Base-by-base conservation (phyloP, 2,329 filamentous ascomycete genomes). In the Colletotrichum sp. region DNA sequence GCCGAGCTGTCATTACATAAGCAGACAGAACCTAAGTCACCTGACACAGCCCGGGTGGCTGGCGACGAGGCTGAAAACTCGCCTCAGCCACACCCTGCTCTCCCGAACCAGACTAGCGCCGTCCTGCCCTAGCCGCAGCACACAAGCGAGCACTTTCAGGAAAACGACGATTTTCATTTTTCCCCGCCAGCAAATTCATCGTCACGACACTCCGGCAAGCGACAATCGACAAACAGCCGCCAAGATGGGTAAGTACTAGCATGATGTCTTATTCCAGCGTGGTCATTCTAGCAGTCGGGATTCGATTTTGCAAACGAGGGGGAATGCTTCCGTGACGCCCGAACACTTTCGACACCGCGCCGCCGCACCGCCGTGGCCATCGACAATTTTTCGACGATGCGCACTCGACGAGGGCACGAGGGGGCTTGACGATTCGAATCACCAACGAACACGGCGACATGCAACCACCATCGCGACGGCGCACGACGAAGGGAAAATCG, bases 201-300 rank as follows among this genome's bases (percentile, higher is more conserved):
- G 72, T 76, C 76, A 77, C 71, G 74, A 76, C 74, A 77, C 71
- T 76, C 74, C 76, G 76, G 76, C 76, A 76, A 76, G 67, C 69
- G 75, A 76, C 69, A 52, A 75, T 73, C 71, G 71, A 77, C 74
- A 73, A 77, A 77, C 76, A 77, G 76, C 76, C 76, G 76, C 72
- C 76, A 77, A 77, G 67, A 77, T 77, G 76, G 76, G 76, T 77
- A 71, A 67, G 76, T 77, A 69, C n/a, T 52, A 52, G n/a, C 43
- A 52, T 52, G 5, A 13, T 52, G n/a, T 64, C 12, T 38, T 62
- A 58, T 59, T 52, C 55, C 63, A 43, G 32, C 34, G 58, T 74
- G 58, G 34, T 48, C 43, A 52, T 21, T 66, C 32, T 24, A 69
- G 69, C 63, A 71, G 70, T 59, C 65, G 70, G 43, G 67, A 69